Percentiles rank a stretch among this genome's conserved stretches.
Conservation (phyloP, 73 alveolate species). For the Halteria grandinella region DNA sequence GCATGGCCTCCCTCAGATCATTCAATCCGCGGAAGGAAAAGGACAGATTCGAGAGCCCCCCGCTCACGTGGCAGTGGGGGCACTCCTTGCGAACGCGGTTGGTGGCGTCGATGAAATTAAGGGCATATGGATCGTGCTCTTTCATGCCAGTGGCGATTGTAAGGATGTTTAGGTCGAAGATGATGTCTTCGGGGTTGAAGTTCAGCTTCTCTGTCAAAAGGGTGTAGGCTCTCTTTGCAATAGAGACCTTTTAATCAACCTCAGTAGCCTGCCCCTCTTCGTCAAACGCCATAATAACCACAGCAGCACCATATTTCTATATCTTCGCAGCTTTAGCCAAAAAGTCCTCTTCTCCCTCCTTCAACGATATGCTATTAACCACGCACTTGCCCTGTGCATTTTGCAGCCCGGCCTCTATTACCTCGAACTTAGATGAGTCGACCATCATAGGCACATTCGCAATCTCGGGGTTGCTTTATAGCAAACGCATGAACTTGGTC, state of each 20-base stretch:
- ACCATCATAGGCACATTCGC: slow-evolving; percentile 86
- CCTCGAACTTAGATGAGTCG: slow-evolving; percentile 85
- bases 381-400: slow-evolving; percentile 87
- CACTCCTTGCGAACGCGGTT: slow-evolving; percentile 58
- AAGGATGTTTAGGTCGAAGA: slow-evolving; percentile 82
- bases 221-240: slow-evolving; percentile 79
- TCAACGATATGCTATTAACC: slow-evolving; percentile 84
- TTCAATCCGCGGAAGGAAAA: slow-evolving; percentile 83
- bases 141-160: slow-evolving; percentile 90
- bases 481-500: slow-evolving; percentile 77
- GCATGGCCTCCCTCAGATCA: slow-evolving; percentile 76
- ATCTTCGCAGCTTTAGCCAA: slow-evolving; percentile 65
- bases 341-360: slow-evolving; percentile 88
- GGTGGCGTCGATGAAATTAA: slow-evolving; percentile 83
- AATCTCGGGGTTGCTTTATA: slow-evolving; percentile 77
- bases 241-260: slow-evolving; percentile 72
- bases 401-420: slow-evolving; percentile 86
- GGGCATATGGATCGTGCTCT: slow-evolving; percentile 86
- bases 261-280: slow-evolving; percentile 90
- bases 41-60: slow-evolving; percentile 88
- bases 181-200: slow-evolving; percentile 82
- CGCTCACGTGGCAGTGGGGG: slow-evolving; percentile 74
- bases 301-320: slow-evolving; percentile 84
- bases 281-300: slow-evolving; percentile 93
- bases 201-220: slow-evolving; percentile 61